phyloP scores from a whole-genome alignment of 192 early-diverging fungal species.

The Podila epigama region DNA sequence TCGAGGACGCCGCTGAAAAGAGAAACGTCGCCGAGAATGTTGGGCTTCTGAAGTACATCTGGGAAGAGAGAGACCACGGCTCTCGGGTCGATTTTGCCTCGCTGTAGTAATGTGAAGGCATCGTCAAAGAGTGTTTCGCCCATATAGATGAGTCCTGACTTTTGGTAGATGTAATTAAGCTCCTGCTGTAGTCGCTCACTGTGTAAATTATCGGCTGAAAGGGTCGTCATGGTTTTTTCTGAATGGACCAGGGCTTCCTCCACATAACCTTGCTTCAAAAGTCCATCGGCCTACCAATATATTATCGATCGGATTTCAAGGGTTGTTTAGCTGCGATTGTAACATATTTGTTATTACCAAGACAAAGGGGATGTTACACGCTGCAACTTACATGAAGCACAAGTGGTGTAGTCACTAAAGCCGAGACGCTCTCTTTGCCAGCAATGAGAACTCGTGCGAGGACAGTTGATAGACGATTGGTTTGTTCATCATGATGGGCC shows the following conservation, averaged over 20 bases:
- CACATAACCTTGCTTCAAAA: constrained; percentile 64
- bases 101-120: constrained; percentile 65
- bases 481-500: constrained; percentile 3
- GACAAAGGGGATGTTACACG: neutral
- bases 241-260: constrained; percentile 69
- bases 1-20: constrained; percentile 53
- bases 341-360: neutral
- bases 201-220: constrained; percentile 56
- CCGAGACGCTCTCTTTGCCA: constrained; percentile 64
- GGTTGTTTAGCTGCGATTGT: neutral
- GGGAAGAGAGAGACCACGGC: constrained; percentile 61
- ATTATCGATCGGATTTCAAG: neutral
- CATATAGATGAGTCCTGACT: constrained; percentile 69
- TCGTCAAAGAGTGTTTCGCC: constrained; percentile 72
- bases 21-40: constrained; percentile 23
- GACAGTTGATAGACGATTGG: constrained; percentile 22
- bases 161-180: constrained; percentile 67
- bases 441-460: constrained; percentile 63
- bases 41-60: constrained; percentile 38
- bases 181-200: constrained; percentile 57
- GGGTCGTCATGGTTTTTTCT: constrained; percentile 54
- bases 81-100: constrained; percentile 70
- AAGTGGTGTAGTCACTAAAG: constrained; percentile 65
- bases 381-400: constrained; percentile 57
- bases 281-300: constrained; percentile 52